Evolutionary conservation across 371 early-diverging fungal species (phyloP).

Genomic region (Cokeromyces recurvatus): DNA sequence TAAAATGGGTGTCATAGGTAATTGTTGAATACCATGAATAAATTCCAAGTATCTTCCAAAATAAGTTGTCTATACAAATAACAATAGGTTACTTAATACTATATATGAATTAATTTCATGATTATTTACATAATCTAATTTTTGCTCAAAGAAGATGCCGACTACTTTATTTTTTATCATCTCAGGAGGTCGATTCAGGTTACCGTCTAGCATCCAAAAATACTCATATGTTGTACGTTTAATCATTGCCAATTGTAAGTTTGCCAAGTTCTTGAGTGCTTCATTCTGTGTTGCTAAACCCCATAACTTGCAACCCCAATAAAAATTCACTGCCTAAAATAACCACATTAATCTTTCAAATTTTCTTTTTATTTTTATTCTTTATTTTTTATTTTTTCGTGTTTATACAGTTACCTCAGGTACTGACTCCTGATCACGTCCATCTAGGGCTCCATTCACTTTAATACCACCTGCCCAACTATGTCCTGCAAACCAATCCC

Average conservation of each 20-base stretch:
- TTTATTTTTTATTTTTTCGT: too few species aligned
- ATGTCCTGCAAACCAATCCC: conserved; percentile 78
- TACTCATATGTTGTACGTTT: conserved; percentile 62
- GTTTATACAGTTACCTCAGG: conserved; percentile 48
- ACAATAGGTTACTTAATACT: too few species aligned
- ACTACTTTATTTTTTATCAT: conserved; percentile 62
- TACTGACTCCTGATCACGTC: conserved; percentile 72
- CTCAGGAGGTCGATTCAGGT: conserved; percentile 39
- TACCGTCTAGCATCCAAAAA: conserved; percentile 55
- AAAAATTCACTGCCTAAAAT: conserved; percentile 67
- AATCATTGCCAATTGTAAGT: conserved; percentile 52
- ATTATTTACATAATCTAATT: conserved; percentile 60
- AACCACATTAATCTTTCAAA: too few species aligned
- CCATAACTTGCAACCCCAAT: conserved; percentile 68
- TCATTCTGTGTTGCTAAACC: conserved; percentile 42
- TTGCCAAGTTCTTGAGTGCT: conserved; percentile 33
- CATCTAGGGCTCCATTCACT: conserved; percentile 58
- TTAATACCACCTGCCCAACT: conserved; percentile 78
- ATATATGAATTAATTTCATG: background rate
- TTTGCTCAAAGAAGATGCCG: conserved; percentile 72
- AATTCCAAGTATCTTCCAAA: conserved; percentile 61
- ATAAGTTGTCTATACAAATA: conserved; percentile 54
- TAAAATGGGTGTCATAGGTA: conserved; percentile 72
- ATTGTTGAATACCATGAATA: conserved; percentile 78
- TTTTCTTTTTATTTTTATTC: too few species aligned